Evolutionary conservation across 2,329 filamentous ascomycete genomes (phyloP).

Genomic region (Cytospora chrysosperma): DNA sequence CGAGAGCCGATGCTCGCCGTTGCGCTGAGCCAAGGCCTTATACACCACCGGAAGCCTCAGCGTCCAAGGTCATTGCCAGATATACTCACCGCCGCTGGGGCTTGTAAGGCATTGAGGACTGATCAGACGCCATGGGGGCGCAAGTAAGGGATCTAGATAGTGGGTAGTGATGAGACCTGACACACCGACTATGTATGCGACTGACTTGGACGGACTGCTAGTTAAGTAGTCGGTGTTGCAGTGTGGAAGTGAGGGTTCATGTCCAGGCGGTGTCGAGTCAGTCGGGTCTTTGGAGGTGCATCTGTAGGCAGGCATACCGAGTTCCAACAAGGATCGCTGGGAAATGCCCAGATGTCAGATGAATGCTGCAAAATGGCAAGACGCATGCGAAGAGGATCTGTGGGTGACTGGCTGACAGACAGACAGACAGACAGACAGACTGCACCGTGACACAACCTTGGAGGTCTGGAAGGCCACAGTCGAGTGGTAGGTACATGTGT

Average conservation of each 20-base stretch:
- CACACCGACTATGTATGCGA: slow-evolving; percentile 14
- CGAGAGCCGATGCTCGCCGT: background rate
- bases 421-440: no score
- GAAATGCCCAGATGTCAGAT: no score
- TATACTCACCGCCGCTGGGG: slow-evolving; percentile 8
- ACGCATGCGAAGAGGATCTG: no score
- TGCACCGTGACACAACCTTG: no score
- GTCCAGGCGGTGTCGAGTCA: slow-evolving; percentile 1
- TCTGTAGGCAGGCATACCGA: background rate
- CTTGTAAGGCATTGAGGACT: background rate
- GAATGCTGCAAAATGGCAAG: no score
- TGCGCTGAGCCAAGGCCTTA: background rate
- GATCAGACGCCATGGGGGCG: slow-evolving; percentile 2
- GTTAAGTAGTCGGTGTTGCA: slow-evolving; percentile 7
- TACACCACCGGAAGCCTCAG: background rate
- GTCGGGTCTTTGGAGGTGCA: background rate
- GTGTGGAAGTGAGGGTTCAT: background rate
- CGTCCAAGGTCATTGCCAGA: slow-evolving; percentile 15
- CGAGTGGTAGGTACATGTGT: no score
- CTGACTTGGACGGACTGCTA: background rate
- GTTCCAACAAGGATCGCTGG: no score
- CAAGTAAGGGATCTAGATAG: slow-evolving; percentile 1
- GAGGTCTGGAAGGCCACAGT: no score
- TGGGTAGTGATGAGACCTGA: background rate
- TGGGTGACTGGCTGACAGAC: no score